Base-by-base conservation (phyloP, 2,329 filamentous ascomycete genomes). In the Pseudogymnoascus sp. region DNA sequence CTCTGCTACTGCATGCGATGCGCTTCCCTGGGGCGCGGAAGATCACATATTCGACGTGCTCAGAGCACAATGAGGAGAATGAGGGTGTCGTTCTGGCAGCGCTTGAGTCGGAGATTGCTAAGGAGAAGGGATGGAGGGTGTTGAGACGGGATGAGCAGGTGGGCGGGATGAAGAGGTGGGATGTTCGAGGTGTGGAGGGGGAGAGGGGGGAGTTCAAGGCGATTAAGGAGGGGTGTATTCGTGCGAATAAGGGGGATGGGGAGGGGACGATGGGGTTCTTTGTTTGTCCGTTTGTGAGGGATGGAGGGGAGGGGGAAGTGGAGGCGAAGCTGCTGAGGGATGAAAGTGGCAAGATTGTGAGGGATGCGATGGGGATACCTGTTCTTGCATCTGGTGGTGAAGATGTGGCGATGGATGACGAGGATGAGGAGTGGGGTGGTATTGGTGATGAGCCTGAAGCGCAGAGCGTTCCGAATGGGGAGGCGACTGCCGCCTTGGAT, bases 181-280 rank as follows among this genome's bases (percentile, higher is more conserved):
- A 80, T 3, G 82, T 90, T 61, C 80, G 84, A 61, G 89, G 85
- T 18, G 36, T 38, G 78, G 80, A 57, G 6, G 39, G 36, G 30
- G 11, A 20, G 11, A 9, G 9, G 9, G 53, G 36, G 15, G 59
- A 38, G 28, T 25, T 37, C 22, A 36, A 11, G 53, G 37, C 22
- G 18, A 38, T 61, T 33, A 82, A 86, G 5, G 86, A 93, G 25
- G 89, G 82, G 2, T 96, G 91, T 69, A 87, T 97, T 61, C 80
- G 93, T 62, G 90, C 90, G 33, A 87, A 89, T 72, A 89, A 92
- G 67, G 89, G 85, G 25, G 91, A 93, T 67, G 86, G 86, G 8
- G 83, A 88, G 64, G 91, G 91, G 0, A 89, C 92, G 0, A 96
- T 97, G 83, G 93, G 94, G 0, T 97, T 99, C 74, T 99, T 99